Evolutionary conservation across 257 asterid species (phyloP).

Genomic region (Ophiorrhiza pumila): DNA sequence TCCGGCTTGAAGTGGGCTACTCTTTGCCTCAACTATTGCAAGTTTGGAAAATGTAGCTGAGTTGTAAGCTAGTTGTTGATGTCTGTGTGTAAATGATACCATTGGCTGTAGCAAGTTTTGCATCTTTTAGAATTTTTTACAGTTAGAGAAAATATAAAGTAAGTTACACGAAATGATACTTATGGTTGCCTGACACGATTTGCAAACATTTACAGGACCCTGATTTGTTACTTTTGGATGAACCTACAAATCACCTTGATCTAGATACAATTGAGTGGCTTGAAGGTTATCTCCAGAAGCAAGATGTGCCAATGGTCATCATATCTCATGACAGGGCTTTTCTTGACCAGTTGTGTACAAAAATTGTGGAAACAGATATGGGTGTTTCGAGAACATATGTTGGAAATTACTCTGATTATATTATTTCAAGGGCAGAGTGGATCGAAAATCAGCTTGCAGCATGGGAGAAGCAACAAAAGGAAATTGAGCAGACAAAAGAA

Average conservation of each 20-base stretch:
- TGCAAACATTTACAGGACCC: conserved; percentile 58
- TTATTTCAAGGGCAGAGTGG: conserved; percentile 74
- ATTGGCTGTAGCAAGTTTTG: background rate
- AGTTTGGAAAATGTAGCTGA: background rate
- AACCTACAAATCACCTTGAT: conserved; percentile 97
- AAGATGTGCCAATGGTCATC: conserved; percentile 97
- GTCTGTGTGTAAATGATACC: background rate
- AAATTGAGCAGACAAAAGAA: conserved; percentile 76
- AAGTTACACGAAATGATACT: too few species aligned
- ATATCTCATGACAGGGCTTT: conserved; percentile 98
- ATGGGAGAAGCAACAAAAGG: conserved; percentile 97
- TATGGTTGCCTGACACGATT: background rate
- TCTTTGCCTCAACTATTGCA: background rate
- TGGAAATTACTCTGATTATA: conserved; percentile 82
- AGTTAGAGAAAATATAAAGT: background rate
- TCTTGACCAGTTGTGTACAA: conserved; percentile 92
- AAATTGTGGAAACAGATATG: conserved; percentile 95
- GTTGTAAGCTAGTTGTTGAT: background rate
- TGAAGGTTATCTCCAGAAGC: conserved; percentile 87
- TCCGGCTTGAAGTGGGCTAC: background rate
- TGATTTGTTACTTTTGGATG: conserved; percentile 86
- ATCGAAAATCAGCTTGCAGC: conserved; percentile 84
- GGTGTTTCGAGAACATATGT: conserved; percentile 84
- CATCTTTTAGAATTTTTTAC: conserved; percentile 2
- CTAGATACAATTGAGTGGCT: conserved; percentile 99